These are phyloP conservation scores for Saturnispora gosingensis DNA, from an alignment of 805 yeast species.

Conservation along the genomic window DNA sequence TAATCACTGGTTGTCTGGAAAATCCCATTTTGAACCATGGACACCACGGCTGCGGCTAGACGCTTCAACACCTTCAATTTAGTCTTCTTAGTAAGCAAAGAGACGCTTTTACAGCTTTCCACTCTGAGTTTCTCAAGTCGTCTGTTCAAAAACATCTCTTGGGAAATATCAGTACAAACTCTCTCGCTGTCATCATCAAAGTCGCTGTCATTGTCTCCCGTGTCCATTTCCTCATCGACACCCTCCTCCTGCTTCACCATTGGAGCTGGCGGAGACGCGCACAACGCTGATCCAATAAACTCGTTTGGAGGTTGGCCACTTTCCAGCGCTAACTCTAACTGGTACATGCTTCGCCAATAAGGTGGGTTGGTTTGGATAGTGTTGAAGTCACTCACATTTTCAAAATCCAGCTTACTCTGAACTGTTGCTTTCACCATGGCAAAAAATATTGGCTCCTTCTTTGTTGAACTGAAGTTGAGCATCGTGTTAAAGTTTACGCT, in stretches of 20 bases:
- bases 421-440: not conserved
- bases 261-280: not conserved
- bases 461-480: not conserved
- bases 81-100: not conserved
- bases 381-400: conserved; percentile 5
- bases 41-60: conserved; percentile 11
- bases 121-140: conserved; percentile 6
- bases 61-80: not conserved
- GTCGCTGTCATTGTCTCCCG: not conserved
- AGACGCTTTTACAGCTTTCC: not conserved
- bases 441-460: conserved; percentile 7
- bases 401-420: not conserved
- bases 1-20: conserved; percentile 4
- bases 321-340: not conserved
- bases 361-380: conserved; percentile 11
- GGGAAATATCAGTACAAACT: not conserved
- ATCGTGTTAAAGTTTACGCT: conserved; percentile 3
- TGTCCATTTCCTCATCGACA: not conserved
- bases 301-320: not conserved
- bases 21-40: conserved; percentile 4
- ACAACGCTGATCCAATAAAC: not conserved
- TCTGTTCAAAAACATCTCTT: conserved; percentile 6
- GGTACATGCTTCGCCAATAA: conserved; percentile 7
- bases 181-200: not conserved
- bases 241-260: not conserved